phyloP scores from a whole-genome alignment of 768 basidiomycete species.

The Russula sp. region DNA sequence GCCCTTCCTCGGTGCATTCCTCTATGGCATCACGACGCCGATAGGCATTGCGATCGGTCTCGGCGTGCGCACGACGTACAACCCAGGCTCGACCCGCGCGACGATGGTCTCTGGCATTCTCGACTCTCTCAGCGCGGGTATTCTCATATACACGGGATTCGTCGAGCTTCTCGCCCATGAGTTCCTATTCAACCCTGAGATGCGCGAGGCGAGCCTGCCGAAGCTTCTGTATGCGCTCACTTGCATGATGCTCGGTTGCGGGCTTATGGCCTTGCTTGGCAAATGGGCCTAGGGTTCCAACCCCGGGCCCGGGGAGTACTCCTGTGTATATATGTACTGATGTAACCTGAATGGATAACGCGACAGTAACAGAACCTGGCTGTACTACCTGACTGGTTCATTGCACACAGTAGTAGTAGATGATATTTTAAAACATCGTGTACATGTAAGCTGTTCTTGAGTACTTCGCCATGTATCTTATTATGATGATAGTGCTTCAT shows the following conservation, averaged over 20 bases:
- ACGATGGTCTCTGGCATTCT: constrained; percentile 79
- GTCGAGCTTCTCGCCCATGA: constrained; percentile 94
- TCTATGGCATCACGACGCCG: constrained; percentile 78
- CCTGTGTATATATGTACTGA: too few species aligned
- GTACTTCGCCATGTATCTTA: neutral
- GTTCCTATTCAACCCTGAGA: constrained; percentile 84
- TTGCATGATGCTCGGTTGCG: constrained; percentile 80
- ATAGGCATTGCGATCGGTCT: constrained; percentile 83
- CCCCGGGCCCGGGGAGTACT: neutral
- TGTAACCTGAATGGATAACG: too few species aligned
- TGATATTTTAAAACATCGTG: neutral
- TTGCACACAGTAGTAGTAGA: neutral
- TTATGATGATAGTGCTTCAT: neutral
- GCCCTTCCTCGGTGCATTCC: constrained; percentile 49
- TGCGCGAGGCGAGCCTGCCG: constrained; percentile 60
- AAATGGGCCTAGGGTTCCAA: constrained; percentile 59
- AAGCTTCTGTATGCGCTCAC: constrained; percentile 65
- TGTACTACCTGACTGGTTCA: neutral
- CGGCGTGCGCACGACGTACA: constrained; percentile 69
- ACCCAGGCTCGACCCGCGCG: constrained; percentile 67
- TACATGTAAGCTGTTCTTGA: neutral
- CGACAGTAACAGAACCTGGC: neutral
- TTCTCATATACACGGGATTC: constrained; percentile 80
- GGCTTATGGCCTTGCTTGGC: constrained; percentile 86
- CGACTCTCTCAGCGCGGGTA: constrained; percentile 81